Evolutionary conservation across 306 rosid species (phyloP), one percentile per base, ranked within the genome.

Genomic region (Comarum palustre): DNA sequence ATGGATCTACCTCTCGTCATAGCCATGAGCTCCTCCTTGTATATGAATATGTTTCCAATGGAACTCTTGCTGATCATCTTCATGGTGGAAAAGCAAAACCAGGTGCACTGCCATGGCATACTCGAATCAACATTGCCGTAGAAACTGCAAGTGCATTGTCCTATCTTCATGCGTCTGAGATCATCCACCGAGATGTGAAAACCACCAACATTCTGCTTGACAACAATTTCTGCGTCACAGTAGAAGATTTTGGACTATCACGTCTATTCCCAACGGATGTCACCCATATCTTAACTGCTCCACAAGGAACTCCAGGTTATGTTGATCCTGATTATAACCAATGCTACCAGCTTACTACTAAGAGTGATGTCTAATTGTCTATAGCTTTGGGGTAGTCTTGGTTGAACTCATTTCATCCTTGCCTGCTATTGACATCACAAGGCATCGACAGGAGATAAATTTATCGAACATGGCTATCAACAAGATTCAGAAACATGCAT

Each of bases 231-330:
- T 41, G 71, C 1, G 97, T 91, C 46, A 93, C 89, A 79, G 96
- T 93, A 50, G 98, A 96, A 3, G 98, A 91, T 77, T 93, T 93
- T 38, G 98, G 97, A 46, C 86, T 89, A 11, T 93, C 97, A 0
- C 96, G 98, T 4, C 89, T 89, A 63, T 93, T 93, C 61, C 98
- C 98, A 1, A 47, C 15, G 0, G 51, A 87, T 39, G 90, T 81
- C 78, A 87, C 94, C 0, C 98, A 93, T 22, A 46, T 91, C 34
- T 93, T 97, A 38, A 93, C 97, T 5, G 94, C 89, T 61, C 97
- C 97, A 62, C 96, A 91, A 81, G 98, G 98, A 32, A 93, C 98
- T 68, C 98, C 98, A 0, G 98, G 98, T 29, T 93, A 93, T 20
- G 96, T 93, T 19, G 98, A 93, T 77, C 97, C 98, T 0, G 97